A percentile compares a stretch with the other conserved stretches of the same genome.
Conservation (phyloP, 345 rosid species). For the Conringia planisiliqua region DNA sequence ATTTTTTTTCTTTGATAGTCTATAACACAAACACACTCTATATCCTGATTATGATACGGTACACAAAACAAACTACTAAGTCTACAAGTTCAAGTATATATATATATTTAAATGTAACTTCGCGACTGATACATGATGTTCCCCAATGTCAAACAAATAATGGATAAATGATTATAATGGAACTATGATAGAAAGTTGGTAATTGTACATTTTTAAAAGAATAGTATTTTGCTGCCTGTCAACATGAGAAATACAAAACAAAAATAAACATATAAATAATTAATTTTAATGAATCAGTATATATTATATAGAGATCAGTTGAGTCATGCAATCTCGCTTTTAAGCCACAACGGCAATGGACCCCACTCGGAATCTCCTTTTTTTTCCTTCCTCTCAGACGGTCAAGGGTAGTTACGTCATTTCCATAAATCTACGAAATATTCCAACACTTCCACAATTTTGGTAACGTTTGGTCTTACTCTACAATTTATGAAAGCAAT, state of each 20-base stretch:
- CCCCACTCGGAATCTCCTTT: conserved; percentile 37
- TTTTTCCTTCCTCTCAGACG: not conserved
- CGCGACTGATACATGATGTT: not conserved
- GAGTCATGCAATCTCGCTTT: conserved; percentile 35
- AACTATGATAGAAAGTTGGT: not conserved
- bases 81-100: not conserved
- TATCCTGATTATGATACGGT: too few relatives aligned
- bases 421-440: not conserved
- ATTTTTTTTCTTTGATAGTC: not conserved
- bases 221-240: not conserved
- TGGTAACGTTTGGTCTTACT: not conserved
- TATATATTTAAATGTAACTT: too few relatives aligned
- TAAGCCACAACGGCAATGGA: conserved; percentile 27
- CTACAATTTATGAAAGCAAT: not conserved
- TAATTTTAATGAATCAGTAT: not conserved
- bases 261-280: not conserved
- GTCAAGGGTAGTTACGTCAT: not conserved
- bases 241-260: not conserved
- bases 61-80: not conserved
- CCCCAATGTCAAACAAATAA: conserved; percentile 9
- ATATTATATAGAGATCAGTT: conserved; percentile 11
- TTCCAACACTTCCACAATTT: not conserved
- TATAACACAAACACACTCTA: too few relatives aligned
- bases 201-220: not conserved
- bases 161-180: not conserved